Base-by-base conservation (phyloP, 768 basidiomycete genomes). In the Leucogyrophana mollusca region DNA sequence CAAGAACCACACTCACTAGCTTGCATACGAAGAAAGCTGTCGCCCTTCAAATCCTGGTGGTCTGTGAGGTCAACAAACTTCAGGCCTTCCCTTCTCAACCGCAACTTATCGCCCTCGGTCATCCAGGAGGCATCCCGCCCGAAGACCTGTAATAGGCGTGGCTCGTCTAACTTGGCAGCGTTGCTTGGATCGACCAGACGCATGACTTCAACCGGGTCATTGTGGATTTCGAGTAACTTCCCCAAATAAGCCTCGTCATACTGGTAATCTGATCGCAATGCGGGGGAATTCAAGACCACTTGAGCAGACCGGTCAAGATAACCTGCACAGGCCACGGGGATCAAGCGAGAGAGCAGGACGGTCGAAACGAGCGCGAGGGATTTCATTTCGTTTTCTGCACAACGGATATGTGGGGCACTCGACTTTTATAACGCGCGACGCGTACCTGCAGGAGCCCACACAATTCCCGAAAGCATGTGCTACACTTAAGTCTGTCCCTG, bases 201-300 rank as follows among this genome's bases (percentile, higher is more conserved):
- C 46, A 59, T 47, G 18, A 59, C 49, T n/a, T 49, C 30, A 11
- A 54, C 52, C 2, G 49, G 51, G 34, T 59, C 57, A 1, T 50
- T 18, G 14, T 58, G 46, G 0, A 18, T 40, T 18, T 54, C 54
- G 11, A 58, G 21, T 2, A 58, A 34, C 3, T 13, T 37, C 4
- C 34, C 27, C 21, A 58, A 13, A 13, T 30, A 13, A 7, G 7
- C 8, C 7, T 6, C 36, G 36, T 30, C 27, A 13, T 30, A 13
- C 13, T 30, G 7, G 13, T 30, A 6, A 30, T 30, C 27, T n/a
- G n/a, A n/a, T n/a, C n/a, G n/a, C n/a, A n/a, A n/a, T n/a, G n/a
- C n/a, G n/a, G n/a, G n/a, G n/a, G n/a, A n/a, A n/a, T n/a, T n/a
- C n/a, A n/a, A n/a, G n/a, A n/a, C n/a, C n/a, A n/a, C n/a, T n/a